Percentiles rank a stretch among this genome's conserved stretches.
phyloP scores from a whole-genome alignment of 2,329 filamentous ascomycete species.

The Apiospora pterosperma region DNA sequence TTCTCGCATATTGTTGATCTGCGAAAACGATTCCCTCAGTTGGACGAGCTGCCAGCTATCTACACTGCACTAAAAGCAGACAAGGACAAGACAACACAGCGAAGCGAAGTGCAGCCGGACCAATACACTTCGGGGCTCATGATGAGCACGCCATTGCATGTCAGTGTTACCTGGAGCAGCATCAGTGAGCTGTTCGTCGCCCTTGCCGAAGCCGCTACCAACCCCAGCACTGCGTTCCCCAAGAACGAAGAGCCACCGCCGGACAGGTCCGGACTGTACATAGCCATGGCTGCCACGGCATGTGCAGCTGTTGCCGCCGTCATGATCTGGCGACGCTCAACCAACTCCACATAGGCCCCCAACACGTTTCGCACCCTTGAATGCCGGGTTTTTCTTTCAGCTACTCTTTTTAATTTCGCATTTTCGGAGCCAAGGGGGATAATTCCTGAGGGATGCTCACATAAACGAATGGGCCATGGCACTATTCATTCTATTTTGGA shows the following conservation, averaged over 20 bases:
- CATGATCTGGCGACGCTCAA: slow-evolving; percentile 62
- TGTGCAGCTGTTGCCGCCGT: slow-evolving; percentile 61
- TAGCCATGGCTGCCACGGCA: slow-evolving; percentile 73
- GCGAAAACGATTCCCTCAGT: slow-evolving; percentile 72
- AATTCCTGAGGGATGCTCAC: background rate
- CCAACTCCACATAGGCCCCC: slow-evolving; percentile 34
- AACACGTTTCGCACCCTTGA: background rate
- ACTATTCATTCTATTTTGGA: background rate
- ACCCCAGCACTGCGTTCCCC: slow-evolving; percentile 83
- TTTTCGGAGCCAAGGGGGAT: background rate
- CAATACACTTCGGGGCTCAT: slow-evolving; percentile 81
- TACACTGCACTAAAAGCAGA: slow-evolving; percentile 95
- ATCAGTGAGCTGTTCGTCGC: slow-evolving; percentile 92
- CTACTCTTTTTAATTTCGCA: too few relatives aligned
- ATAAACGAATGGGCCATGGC: background rate
- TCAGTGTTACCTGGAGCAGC: slow-evolving; percentile 90
- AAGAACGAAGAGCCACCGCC: slow-evolving; percentile 82
- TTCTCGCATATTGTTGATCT: slow-evolving; percentile 88
- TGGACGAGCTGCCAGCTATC: slow-evolving; percentile 86
- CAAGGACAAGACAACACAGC: slow-evolving; percentile 93
- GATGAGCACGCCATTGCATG: slow-evolving; percentile 89
- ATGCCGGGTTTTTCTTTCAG: background rate
- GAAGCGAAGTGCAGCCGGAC: slow-evolving; percentile 86
- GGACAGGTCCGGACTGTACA: slow-evolving; percentile 81
- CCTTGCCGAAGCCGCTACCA: slow-evolving; percentile 87